Conservation (phyloP, 2,329 filamentous ascomycete species). For the Phyllachora maydis region DNA sequence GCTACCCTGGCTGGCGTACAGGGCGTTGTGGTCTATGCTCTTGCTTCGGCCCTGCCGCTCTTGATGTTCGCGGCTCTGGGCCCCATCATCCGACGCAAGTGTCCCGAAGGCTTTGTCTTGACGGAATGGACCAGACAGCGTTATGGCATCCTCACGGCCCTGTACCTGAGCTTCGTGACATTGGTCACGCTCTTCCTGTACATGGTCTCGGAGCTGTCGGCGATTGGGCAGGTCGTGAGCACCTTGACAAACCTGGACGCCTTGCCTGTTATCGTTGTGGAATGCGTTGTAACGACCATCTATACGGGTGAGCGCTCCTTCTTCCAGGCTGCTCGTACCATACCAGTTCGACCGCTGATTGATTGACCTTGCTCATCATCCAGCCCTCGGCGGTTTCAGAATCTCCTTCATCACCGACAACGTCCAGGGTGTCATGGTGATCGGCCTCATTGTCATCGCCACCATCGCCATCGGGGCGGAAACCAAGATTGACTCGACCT, state of each 20-base stretch:
- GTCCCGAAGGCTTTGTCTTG: slow-evolving; percentile 65
- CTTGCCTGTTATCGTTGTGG: slow-evolving; percentile 55
- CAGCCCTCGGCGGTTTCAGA: slow-evolving; percentile 61
- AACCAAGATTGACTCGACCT: slow-evolving; percentile 46
- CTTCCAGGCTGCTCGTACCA: not conserved
- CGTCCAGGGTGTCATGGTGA: slow-evolving; percentile 60
- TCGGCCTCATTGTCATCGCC: slow-evolving; percentile 54
- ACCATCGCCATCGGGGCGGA: slow-evolving; percentile 60
- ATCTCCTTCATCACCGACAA: slow-evolving; percentile 75
- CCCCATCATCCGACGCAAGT: slow-evolving; percentile 59
- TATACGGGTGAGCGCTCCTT: slow-evolving; percentile 48
- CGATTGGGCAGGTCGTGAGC: slow-evolving; percentile 58
- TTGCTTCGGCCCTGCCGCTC: slow-evolving; percentile 51
- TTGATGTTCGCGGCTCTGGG: slow-evolving; percentile 56
- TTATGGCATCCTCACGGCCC: slow-evolving; percentile 46
- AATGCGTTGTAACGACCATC: slow-evolving; percentile 59
- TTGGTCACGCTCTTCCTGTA: slow-evolving; percentile 69
- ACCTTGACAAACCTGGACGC: slow-evolving; percentile 55
- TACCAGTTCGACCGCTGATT: not conserved
- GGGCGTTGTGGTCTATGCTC: slow-evolving; percentile 55
- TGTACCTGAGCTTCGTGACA: slow-evolving; percentile 61
- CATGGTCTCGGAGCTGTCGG: slow-evolving; percentile 71
- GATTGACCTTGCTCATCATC: not conserved
- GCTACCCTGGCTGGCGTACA: slow-evolving; percentile 63
- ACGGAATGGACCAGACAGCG: slow-evolving; percentile 71